Evolutionary conservation across 2,329 filamentous ascomycete genomes (phyloP).

Genomic region (Diaporthe longicolla): DNA sequence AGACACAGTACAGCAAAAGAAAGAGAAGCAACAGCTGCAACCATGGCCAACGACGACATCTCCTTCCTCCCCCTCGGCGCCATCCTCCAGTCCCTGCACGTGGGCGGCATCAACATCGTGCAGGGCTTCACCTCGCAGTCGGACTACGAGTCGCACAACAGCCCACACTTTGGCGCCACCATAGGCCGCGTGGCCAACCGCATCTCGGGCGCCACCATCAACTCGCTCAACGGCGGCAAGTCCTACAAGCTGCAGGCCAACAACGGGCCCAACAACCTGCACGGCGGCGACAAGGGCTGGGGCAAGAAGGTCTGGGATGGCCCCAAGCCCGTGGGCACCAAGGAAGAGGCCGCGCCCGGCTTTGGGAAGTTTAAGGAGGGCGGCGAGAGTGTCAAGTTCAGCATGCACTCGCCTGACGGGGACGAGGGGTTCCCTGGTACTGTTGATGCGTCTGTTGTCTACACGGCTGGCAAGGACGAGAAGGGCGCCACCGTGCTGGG

Average conservation of each 20-base stretch:
- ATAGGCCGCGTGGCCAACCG: slow-evolving; percentile 91
- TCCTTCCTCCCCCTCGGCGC: slow-evolving; percentile 82
- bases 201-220: slow-evolving; percentile 78
- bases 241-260: slow-evolving; percentile 81
- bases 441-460: slow-evolving; percentile 82
- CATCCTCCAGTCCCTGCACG: slow-evolving; percentile 84
- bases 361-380: slow-evolving; percentile 58
- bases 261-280: slow-evolving; percentile 81
- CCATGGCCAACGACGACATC: slow-evolving; percentile 63
- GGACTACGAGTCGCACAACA: slow-evolving; percentile 82
- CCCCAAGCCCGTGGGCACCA: slow-evolving; percentile 71
- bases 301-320: slow-evolving; percentile 84
- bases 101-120: slow-evolving; percentile 88
- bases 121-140: slow-evolving; percentile 84
- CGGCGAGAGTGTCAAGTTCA: slow-evolving; percentile 77
- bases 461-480: slow-evolving; percentile 78
- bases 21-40: background rate
- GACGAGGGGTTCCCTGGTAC: slow-evolving; percentile 94
- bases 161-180: slow-evolving; percentile 90
- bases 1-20: background rate
- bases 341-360: slow-evolving; percentile 52
- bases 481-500: slow-evolving; percentile 76
- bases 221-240: slow-evolving; percentile 77
- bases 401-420: slow-evolving; percentile 79
- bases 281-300: slow-evolving; percentile 83